These are phyloP conservation scores for Trichoderma virens DNA, from an alignment of 495 filamentous ascomycete genomes.

Conservation along the genomic window DNA sequence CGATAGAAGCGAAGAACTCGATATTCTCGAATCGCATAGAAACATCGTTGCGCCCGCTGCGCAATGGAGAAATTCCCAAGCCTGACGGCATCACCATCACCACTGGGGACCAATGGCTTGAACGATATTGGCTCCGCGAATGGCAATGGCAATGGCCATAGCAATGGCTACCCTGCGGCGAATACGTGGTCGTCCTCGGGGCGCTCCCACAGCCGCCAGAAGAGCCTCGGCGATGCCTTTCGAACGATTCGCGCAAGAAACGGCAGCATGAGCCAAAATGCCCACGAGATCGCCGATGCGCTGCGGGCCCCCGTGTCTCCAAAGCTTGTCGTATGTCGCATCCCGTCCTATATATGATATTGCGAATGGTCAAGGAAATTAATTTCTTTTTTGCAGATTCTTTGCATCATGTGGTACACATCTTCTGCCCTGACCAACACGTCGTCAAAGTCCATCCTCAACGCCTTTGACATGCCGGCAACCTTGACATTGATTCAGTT, in stretches of 20 bases:
- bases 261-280: slow-evolving; percentile 81
- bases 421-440: slow-evolving; percentile 94
- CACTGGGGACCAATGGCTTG: background rate
- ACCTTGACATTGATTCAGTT: slow-evolving; percentile 96
- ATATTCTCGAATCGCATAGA: background rate
- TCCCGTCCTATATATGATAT: slow-evolving; percentile 11
- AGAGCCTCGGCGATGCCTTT: slow-evolving; percentile 80
- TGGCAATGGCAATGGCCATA: background rate
- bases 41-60: background rate
- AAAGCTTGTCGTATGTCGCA: slow-evolving; percentile 66
- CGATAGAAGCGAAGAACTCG: background rate
- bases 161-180: background rate
- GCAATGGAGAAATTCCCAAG: slow-evolving; percentile 1
- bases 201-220: slow-evolving; percentile 57
- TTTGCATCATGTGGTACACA: slow-evolving; percentile 87
- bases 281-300: slow-evolving; percentile 86
- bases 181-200: background rate
- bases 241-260: slow-evolving; percentile 67
- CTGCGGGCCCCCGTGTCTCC: slow-evolving; percentile 85
- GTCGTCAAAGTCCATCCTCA: slow-evolving; percentile 94
- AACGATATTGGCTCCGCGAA: background rate
- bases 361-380: slow-evolving; percentile 9
- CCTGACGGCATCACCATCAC: background rate
- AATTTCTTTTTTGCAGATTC: slow-evolving; percentile 42
- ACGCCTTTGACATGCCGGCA: slow-evolving; percentile 82